Evolutionary conservation across 495 filamentous ascomycete genomes (phyloP).

Genomic region (Tricharina praecox): DNA sequence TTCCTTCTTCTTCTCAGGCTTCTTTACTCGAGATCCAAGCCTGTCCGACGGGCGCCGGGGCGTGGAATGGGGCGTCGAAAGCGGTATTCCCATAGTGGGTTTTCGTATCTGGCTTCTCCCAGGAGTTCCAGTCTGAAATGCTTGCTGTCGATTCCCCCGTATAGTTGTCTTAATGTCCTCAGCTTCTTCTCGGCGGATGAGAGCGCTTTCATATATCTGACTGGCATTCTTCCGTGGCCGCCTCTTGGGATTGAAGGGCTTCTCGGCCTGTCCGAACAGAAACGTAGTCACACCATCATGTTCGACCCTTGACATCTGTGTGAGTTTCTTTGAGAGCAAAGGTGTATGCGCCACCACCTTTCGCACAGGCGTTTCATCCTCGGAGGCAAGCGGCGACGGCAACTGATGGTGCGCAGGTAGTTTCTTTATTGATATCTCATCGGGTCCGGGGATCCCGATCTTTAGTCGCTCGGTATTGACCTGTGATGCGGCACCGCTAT

Average conservation of each 20-base stretch:
- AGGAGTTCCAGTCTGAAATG: not conserved
- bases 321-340: conserved; percentile 1
- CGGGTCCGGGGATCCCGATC: not conserved
- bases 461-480: not conserved
- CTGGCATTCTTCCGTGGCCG: not conserved
- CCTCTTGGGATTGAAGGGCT: conserved; percentile 2
- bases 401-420: conserved; percentile 18
- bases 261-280: not conserved
- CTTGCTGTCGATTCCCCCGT: not conserved
- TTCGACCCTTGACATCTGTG: not conserved
- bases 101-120: not conserved
- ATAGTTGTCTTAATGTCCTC: not conserved
- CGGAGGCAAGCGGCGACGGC: conserved; percentile 22
- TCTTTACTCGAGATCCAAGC: not conserved
- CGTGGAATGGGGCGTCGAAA: not conserved
- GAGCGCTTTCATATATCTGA: not conserved
- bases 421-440: conserved; percentile 4
- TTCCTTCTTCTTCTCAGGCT: not conserved
- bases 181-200: not conserved
- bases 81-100: not conserved
- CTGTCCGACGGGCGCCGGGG: not conserved
- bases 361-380: conserved; percentile 12
- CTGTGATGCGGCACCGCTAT: not conserved
- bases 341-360: conserved; percentile 3
- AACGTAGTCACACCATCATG: not conserved